Conservation (phyloP, 176 grass and related monocot species). For the Guadua angustifolia region DNA sequence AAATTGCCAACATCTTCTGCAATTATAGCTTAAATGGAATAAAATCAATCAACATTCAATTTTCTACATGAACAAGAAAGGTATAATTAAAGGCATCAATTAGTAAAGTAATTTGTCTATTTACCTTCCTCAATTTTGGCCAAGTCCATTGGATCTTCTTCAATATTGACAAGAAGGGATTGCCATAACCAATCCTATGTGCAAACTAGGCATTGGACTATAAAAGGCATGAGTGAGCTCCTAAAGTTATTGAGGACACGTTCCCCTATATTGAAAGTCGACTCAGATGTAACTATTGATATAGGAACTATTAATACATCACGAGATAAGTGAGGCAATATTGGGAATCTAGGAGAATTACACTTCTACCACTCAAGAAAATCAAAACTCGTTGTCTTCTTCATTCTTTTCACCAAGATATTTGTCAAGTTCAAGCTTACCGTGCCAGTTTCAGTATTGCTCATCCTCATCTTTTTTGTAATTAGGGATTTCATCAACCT, state of each 20-base stretch:
- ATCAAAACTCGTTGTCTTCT: neutral
- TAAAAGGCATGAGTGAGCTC: neutral
- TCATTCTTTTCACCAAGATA: no score
- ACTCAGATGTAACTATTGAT: neutral
- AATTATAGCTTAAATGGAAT: no score
- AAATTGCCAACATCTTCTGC: no score
- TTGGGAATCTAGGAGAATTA: neutral
- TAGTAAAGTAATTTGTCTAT: no score
- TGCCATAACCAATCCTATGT: neutral
- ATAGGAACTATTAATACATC: neutral
- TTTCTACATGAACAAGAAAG: no score
- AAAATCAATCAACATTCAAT: no score
- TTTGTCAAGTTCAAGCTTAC: no score
- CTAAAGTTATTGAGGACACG: neutral
- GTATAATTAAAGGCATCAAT: no score
- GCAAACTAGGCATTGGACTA: neutral
- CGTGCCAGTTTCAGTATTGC: no score
- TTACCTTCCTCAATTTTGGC: no score
- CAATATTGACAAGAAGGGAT: neutral
- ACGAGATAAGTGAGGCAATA: neutral
- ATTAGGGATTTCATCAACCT: no score
- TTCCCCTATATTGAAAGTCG: neutral
- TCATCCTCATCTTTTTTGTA: no score
- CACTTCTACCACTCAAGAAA: neutral
- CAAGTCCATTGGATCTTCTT: neutral